Conservation (phyloP, 305 asterid genomes). For the Fraxinus latifolia region DNA sequence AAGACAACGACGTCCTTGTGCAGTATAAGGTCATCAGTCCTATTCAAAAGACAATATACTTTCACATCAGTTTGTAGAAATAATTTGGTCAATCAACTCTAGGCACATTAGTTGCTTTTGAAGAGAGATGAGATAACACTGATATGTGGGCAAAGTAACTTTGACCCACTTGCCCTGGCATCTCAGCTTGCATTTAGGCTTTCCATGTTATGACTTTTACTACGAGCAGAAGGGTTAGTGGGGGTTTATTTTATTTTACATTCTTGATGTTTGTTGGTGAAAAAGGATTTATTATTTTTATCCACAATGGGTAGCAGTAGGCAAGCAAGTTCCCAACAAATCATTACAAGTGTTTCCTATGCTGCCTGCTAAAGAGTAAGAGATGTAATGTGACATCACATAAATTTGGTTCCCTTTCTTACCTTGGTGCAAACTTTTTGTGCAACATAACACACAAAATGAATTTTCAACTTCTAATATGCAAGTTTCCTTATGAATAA, state of each 20-base stretch:
- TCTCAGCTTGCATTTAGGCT: background rate
- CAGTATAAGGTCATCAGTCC: slow-evolving; percentile 75
- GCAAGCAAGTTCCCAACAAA: background rate
- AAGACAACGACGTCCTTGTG: slow-evolving; percentile 95
- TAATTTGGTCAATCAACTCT: background rate
- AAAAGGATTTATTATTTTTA: background rate
- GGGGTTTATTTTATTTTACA: background rate
- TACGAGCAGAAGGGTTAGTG: background rate
- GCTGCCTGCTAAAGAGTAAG: background rate
- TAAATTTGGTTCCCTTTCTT: background rate
- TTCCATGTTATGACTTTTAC: background rate
- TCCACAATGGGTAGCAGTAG: background rate
- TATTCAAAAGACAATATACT: background rate
- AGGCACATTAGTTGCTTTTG: background rate
- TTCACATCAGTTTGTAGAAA: background rate
- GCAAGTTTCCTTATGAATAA: background rate
- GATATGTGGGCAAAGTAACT: background rate
- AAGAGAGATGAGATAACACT: background rate
- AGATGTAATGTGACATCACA: background rate
- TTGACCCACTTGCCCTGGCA: background rate
- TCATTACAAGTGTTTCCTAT: background rate
- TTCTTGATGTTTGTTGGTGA: slow-evolving; percentile 1
- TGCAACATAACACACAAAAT: background rate
- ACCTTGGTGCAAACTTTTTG: background rate
- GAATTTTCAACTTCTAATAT: background rate